A percentile compares a stretch with the other conserved stretches of the same genome.
phyloP scores from a whole-genome alignment of 1,284 basidiomycete species.

The Coniophora puteana region DNA sequence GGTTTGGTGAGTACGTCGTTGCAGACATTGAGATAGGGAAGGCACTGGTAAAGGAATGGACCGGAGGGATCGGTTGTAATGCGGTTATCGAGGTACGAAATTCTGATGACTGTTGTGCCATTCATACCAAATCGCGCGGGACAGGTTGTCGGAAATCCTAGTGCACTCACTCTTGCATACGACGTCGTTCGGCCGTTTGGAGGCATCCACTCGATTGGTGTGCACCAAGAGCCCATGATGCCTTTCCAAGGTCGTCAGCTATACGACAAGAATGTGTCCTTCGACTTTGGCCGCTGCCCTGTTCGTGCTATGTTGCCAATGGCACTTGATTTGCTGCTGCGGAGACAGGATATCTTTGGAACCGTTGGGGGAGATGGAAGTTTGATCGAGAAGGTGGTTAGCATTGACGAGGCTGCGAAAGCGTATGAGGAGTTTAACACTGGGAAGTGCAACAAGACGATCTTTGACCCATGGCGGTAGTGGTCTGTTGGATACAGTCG shows the following conservation, averaged over 20 bases:
- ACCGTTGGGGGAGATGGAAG: slow-evolving; percentile 52
- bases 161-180: slow-evolving; percentile 71
- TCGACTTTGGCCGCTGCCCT: slow-evolving; percentile 86
- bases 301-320: slow-evolving; percentile 76
- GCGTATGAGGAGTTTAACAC: slow-evolving; percentile 66
- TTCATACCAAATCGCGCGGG: slow-evolving; percentile 2
- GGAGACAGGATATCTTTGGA: slow-evolving; percentile 68
- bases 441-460: slow-evolving; percentile 65
- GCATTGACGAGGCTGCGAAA: slow-evolving; percentile 50
- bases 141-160: slow-evolving; percentile 77
- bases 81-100: slow-evolving; percentile 54
- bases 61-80: slow-evolving; percentile 54
- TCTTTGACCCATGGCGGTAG: slow-evolving; percentile 65
- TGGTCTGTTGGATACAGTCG: too few species aligned
- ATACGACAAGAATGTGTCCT: slow-evolving; percentile 80
- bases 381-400: slow-evolving; percentile 62
- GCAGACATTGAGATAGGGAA: slow-evolving; percentile 50
- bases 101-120: not conserved
- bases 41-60: slow-evolving; percentile 45
- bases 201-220: slow-evolving; percentile 76
- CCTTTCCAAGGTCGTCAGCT: slow-evolving; percentile 62
- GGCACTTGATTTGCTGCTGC: slow-evolving; percentile 69
- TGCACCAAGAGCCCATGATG: slow-evolving; percentile 52
- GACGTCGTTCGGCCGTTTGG: slow-evolving; percentile 80
- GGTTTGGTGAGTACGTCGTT: slow-evolving; percentile 49